Base-by-base conservation (phyloP, 305 asterid species). In the Euphrasia arctica region DNA sequence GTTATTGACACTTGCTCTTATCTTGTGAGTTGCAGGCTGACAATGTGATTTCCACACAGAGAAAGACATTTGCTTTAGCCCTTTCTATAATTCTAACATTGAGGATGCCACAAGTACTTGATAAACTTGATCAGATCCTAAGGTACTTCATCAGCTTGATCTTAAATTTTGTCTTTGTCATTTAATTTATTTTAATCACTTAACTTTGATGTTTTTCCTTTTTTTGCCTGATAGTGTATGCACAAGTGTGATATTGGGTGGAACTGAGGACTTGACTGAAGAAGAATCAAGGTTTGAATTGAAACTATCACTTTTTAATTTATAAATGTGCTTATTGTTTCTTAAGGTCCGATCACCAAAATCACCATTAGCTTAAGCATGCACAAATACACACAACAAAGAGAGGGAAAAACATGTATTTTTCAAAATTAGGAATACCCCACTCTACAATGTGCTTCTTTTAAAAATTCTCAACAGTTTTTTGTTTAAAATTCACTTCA, bases 71-170 rank as follows among this genome's bases (percentile, higher is more conserved):
- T 62, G 94, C 90, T 65, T 74, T 90, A 14, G 95, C 97, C 56
- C 92, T 93, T 69, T 90, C 99, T 31, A 82, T 90, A 68, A 82
- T 85, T 64, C 69, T 93, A 70, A 88, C 95, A 55, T 70, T 90
- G 77, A 83, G 97, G 75, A 72, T 88, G 81, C 92, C 96, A 60
- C 97, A 85, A 80, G 89, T 90, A 51, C 94, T 93, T 58, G 99
- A 93, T 77, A 90, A 82, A 69, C 92, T 90, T 70, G 99, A 93
- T 75, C 95, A 79, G 76, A 90, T 93, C 64, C 87, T 93, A 41
- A 86, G 99, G 99, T 93, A 82, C 58, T 64, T 68, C 55, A 50
- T 72, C 61, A 52, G 60, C 67, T 58, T 58, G 59, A 12, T 69
- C 69, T 66, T 74, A 41, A n/a, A 34, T 60, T 55, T 18, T 57